Conservation (phyloP, 2,329 filamentous ascomycete genomes). For the Aspergillus latus region DNA sequence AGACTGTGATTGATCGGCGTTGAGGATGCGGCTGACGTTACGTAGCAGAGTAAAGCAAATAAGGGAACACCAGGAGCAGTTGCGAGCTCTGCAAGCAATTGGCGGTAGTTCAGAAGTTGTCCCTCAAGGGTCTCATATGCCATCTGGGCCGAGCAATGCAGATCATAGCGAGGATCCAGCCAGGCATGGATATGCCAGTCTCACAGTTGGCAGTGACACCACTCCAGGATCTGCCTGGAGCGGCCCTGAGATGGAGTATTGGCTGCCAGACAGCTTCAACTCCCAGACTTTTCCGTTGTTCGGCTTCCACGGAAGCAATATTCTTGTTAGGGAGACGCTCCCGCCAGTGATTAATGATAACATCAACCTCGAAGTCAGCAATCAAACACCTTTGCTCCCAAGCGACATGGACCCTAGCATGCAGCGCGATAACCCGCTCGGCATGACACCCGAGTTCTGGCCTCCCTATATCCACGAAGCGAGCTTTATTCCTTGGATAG, state of each 20-base stretch:
- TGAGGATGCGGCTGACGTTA: not conserved
- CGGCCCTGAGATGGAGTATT: constrained; percentile 1
- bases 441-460: constrained; percentile 32
- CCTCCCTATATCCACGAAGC: constrained; percentile 41
- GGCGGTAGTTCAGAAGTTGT: not conserved
- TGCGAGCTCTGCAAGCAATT: constrained; percentile 6
- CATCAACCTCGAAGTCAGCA: not conserved
- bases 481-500: constrained; percentile 44
- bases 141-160: not conserved
- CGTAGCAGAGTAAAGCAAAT: constrained; percentile 41
- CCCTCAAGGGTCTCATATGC: not conserved
- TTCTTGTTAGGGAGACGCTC: not conserved
- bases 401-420: constrained; percentile 2
- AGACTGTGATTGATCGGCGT: constrained; percentile 22
- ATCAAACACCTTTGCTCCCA: not conserved
- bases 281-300: not conserved
- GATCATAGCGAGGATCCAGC: not conserved
- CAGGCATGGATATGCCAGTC: not conserved
- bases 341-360: not conserved
- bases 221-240: not conserved
- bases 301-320: constrained; percentile 4
- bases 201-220: constrained; percentile 1
- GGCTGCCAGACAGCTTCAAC: constrained; percentile 4
- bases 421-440: not conserved
- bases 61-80: constrained; percentile 34